These are phyloP conservation scores for Malassezia equina DNA, from an alignment of 1,284 basidiomycete genomes.

Conservation along the genomic window DNA sequence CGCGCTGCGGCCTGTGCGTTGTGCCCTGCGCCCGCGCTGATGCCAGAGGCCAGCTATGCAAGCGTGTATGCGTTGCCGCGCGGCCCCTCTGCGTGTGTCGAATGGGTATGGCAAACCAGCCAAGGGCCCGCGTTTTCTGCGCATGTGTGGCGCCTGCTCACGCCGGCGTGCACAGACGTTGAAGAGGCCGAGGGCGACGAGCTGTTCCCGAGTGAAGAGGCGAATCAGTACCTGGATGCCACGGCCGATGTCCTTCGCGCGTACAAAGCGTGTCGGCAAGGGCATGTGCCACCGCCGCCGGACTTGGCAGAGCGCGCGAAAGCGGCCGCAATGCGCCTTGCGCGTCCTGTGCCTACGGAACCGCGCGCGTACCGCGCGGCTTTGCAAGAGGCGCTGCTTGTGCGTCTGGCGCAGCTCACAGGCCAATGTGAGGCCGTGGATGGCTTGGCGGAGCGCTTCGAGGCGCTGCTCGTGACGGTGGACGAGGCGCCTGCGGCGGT, in stretches of 20 bases:
- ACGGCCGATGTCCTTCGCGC: constrained; percentile 23
- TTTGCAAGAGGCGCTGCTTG: background rate
- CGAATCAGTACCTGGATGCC: constrained; percentile 35
- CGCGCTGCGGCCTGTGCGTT: constrained; percentile 7
- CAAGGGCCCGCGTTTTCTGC: background rate
- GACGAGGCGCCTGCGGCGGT: background rate
- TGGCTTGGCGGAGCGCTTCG: background rate
- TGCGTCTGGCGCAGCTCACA: background rate
- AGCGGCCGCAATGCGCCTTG: background rate
- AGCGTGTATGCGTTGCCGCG: background rate
- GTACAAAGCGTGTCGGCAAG: background rate
- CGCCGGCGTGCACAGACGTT: background rate
- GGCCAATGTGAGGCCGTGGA: background rate
- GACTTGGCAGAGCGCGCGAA: background rate
- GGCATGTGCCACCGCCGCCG: background rate
- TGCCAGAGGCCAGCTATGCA: background rate
- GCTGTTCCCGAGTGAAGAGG: constrained; percentile 30
- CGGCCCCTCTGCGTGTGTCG: constrained; percentile 5
- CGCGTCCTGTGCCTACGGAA: background rate
- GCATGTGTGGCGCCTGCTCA: constrained; percentile 2
- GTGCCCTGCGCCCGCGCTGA: background rate
- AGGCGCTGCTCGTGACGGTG: background rate
- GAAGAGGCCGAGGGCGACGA: background rate
- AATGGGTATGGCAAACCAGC: background rate
- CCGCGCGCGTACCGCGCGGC: background rate